A percentile compares a stretch with the other conserved stretches of the same genome.
phyloP scores from a whole-genome alignment of 2,329 filamentous ascomycete species.

The Ceratocystis huliohia region DNA sequence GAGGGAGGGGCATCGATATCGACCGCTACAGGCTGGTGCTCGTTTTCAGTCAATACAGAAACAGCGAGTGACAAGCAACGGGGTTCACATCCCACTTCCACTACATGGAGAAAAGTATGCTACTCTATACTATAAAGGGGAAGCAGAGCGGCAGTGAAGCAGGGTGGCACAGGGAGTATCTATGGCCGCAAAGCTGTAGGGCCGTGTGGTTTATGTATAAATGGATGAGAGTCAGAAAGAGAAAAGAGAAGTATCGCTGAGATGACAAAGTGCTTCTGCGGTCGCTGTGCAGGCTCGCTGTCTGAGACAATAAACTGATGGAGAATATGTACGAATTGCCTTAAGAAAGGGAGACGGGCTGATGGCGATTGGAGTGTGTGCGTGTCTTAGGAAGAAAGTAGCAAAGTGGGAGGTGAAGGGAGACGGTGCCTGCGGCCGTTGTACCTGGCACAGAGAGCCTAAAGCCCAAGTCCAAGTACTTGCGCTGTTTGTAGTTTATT shows the following conservation, averaged over 20 bases:
- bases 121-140: not conserved
- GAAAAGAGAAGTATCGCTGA: not conserved
- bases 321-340: not conserved
- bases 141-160: not conserved
- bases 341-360: not conserved
- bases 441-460: no score
- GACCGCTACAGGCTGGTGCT: not conserved
- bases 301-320: not conserved
- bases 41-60: not conserved
- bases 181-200: not conserved
- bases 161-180: not conserved
- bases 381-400: not conserved
- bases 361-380: no score
- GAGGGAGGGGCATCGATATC: not conserved
- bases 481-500: not conserved
- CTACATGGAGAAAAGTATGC: constrained; percentile 2
- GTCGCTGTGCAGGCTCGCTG: constrained; percentile 5
- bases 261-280: not conserved
- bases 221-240: not conserved
- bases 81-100: not conserved
- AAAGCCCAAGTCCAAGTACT: not conserved
- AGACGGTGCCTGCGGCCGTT: not conserved
- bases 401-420: not conserved
- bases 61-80: not conserved
- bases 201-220: no score